Conservation (phyloP, 1,139 yeast genomes). For the Yamadazyma membranifaciens region DNA sequence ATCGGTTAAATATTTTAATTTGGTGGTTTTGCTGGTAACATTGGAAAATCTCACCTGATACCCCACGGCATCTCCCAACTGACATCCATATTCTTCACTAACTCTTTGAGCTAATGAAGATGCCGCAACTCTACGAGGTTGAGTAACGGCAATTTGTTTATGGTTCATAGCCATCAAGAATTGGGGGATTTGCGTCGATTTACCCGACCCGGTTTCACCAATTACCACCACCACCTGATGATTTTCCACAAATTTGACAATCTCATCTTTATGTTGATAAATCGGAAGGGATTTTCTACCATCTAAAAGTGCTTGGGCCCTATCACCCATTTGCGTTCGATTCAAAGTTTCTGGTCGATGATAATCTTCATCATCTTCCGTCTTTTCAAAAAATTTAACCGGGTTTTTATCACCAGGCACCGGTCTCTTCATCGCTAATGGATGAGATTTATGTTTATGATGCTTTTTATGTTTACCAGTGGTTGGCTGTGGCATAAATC, state of each 20-base stretch:
- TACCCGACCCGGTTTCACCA: conserved; percentile 98
- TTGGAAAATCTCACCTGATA: conserved; percentile 83
- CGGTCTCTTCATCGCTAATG: too few relatives aligned
- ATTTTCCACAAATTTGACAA: conserved; percentile 51
- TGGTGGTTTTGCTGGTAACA: conserved; percentile 45
- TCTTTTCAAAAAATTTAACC: conserved; percentile 18
- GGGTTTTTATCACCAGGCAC: conserved; percentile 5
- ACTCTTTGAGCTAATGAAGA: conserved; percentile 92
- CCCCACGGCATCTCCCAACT: conserved; percentile 83
- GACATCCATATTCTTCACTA: conserved; percentile 80
- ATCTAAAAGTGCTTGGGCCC: conserved; percentile 47
- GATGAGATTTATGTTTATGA: too few relatives aligned
- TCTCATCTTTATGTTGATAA: conserved; percentile 64
- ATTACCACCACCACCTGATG: conserved; percentile 76
- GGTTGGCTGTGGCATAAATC: too few relatives aligned
- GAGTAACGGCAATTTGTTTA: conserved; percentile 82
- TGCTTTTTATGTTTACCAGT: too few relatives aligned
- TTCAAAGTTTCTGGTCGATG: conserved; percentile 11
- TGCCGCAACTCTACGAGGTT: conserved; percentile 98
- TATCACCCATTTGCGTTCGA: conserved; percentile 27
- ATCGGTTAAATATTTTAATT: conserved; percentile 84
- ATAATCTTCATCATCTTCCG: conserved; percentile 23
- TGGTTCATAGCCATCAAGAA: conserved; percentile 57
- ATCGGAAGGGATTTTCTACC: conserved; percentile 69
- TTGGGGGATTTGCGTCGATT: conserved; percentile 96